Evolutionary conservation across 352 stramenopile genomes (phyloP).

Genomic region (Phytophthora megakarya): DNA sequence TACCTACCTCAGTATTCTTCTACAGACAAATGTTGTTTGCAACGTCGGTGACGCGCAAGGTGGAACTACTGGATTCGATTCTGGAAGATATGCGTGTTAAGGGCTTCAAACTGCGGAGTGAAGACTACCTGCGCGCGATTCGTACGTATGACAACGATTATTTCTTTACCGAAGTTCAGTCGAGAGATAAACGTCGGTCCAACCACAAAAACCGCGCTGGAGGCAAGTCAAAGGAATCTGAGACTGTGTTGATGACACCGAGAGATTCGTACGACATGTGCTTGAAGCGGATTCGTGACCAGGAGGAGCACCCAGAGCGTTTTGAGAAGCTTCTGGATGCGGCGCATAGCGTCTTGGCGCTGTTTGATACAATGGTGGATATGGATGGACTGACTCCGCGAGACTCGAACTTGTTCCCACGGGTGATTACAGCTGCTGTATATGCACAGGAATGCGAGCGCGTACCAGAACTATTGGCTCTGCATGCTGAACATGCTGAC

Average conservation of each 20-base stretch:
- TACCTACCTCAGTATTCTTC: slow-evolving; percentile 63
- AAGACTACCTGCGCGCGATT: slow-evolving; percentile 61
- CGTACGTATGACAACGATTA: slow-evolving; percentile 55
- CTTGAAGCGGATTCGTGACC: slow-evolving; percentile 41
- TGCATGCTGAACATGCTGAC: slow-evolving; percentile 38
- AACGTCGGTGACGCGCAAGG: slow-evolving; percentile 35
- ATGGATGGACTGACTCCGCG: slow-evolving; percentile 41
- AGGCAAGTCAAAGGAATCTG: slow-evolving; percentile 5
- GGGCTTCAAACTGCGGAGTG: slow-evolving; percentile 58
- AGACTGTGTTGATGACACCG: slow-evolving; percentile 30
- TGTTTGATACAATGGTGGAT: slow-evolving; percentile 75
- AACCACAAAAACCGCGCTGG: slow-evolving; percentile 9
- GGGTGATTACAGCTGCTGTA: slow-evolving; percentile 57
- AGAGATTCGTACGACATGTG: slow-evolving; percentile 56
- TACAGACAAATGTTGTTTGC: slow-evolving; percentile 63
- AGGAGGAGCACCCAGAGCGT: slow-evolving; percentile 50
- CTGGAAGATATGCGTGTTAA: slow-evolving; percentile 75
- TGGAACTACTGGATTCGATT: slow-evolving; percentile 39
- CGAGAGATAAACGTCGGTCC: slow-evolving; percentile 9
- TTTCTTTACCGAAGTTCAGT: slow-evolving; percentile 33
- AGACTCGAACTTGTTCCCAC: slow-evolving; percentile 47
- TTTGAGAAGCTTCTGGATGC: slow-evolving; percentile 46
- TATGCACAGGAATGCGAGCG: slow-evolving; percentile 58
- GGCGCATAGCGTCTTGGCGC: slow-evolving; percentile 38
- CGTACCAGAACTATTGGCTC: slow-evolving; percentile 42